Percentiles rank a stretch among this genome's conserved stretches.
These are phyloP conservation scores for Dissophora ornata DNA, from an alignment of 192 early-diverging fungal species.

Conservation along the genomic window DNA sequence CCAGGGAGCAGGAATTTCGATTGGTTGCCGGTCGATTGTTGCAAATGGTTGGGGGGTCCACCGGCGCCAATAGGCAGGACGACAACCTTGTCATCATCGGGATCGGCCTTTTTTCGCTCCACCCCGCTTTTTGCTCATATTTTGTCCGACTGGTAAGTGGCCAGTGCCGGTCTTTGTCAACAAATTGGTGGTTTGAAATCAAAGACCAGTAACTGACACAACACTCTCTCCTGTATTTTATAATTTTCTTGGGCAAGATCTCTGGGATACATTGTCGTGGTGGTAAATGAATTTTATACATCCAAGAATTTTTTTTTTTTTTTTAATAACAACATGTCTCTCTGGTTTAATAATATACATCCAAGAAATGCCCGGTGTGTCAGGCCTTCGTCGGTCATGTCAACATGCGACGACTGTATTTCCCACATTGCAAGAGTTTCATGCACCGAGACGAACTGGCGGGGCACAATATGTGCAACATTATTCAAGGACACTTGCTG, in stretches of 20 bases:
- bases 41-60: background rate
- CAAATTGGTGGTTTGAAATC: background rate
- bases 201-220: too few relatives aligned
- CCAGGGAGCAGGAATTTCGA: background rate
- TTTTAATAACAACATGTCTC: too few relatives aligned
- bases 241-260: constrained; percentile 5
- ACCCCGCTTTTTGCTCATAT: background rate
- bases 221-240: background rate
- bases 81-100: constrained; percentile 11
- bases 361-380: constrained; percentile 7
- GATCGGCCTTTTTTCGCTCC: background rate
- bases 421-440: background rate
- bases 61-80: background rate
- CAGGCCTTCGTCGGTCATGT: constrained; percentile 5
- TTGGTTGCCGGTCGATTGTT: background rate
- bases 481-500: constrained; percentile 2
- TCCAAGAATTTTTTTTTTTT: too few relatives aligned
- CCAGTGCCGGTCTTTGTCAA: too few relatives aligned
- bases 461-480: constrained; percentile 13
- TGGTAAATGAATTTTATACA: constrained; percentile 14
- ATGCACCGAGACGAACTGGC: constrained; percentile 13
- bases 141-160: background rate
- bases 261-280: background rate
- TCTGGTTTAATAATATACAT: too few relatives aligned
- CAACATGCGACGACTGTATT: background rate